These are phyloP conservation scores for Betula pendula DNA, from an alignment of 306 rosid species.

Conservation along the genomic window DNA sequence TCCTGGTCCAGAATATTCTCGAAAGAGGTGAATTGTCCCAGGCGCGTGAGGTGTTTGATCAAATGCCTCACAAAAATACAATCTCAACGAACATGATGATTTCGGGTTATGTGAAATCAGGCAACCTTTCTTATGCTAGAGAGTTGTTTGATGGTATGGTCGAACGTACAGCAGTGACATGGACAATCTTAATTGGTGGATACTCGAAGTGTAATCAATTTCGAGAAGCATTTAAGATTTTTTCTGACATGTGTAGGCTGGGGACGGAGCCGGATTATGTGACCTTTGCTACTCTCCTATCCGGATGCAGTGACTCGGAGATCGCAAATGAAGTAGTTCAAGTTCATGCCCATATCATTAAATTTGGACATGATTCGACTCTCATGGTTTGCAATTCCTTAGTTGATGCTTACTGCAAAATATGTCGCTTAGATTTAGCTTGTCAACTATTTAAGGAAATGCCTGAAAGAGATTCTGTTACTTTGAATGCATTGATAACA, in stretches of 20 bases:
- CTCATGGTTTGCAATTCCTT: constrained; percentile 81
- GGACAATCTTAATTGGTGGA: constrained; percentile 85
- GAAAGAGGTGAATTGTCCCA: constrained; percentile 47
- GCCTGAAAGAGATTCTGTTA: constrained; percentile 61
- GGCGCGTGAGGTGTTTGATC: constrained; percentile 68
- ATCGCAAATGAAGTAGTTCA: constrained; percentile 47
- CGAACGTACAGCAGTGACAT: constrained; percentile 66
- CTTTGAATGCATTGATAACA: constrained; percentile 76
- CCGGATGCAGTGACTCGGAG: constrained; percentile 46
- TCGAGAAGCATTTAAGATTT: constrained; percentile 61
- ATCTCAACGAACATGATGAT: constrained; percentile 72
- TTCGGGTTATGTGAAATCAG: constrained; percentile 59
- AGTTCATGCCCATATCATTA: constrained; percentile 62
- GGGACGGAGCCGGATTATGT: constrained; percentile 63
- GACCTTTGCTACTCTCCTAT: constrained; percentile 71
- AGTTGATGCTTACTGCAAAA: constrained; percentile 82
- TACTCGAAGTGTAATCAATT: constrained; percentile 50
- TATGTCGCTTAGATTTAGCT: constrained; percentile 49
- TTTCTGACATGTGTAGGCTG: constrained; percentile 55
- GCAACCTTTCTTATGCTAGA: constrained; percentile 59
- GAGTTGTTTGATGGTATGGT: constrained; percentile 61
- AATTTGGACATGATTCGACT: constrained; percentile 55
- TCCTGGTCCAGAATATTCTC: constrained; percentile 42
- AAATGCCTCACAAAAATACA: constrained; percentile 68
- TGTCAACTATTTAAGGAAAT: constrained; percentile 50